phyloP scores from a whole-genome alignment of 2,329 filamentous ascomycete species.

The Dothiorella sarmentorum region DNA sequence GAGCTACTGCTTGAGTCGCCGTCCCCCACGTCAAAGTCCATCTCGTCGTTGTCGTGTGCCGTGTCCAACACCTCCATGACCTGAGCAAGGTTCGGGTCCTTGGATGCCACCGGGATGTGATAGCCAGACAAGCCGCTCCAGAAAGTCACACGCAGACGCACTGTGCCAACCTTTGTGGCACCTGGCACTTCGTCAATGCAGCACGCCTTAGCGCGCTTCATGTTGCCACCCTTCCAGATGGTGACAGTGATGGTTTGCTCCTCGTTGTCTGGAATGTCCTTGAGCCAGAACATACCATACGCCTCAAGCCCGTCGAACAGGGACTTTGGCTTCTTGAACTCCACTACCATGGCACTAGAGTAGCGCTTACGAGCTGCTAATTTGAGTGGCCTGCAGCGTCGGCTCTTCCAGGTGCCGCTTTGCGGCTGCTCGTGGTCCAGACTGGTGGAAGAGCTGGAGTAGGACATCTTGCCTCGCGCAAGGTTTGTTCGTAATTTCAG shows the following conservation, averaged over 20 bases:
- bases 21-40: constrained; percentile 30
- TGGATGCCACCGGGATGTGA: constrained; percentile 55
- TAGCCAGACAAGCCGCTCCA: constrained; percentile 60
- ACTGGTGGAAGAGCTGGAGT: constrained; percentile 26
- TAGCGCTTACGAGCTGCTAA: constrained; percentile 62
- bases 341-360: constrained; percentile 52
- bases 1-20: constrained; percentile 6
- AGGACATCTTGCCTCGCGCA: constrained; percentile 58
- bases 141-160: constrained; percentile 57
- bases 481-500: constrained; percentile 60
- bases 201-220: constrained; percentile 51
- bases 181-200: constrained; percentile 41
- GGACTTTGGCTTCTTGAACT: constrained; percentile 57
- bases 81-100: constrained; percentile 53
- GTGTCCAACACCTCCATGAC: constrained; percentile 64
- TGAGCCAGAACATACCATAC: constrained; percentile 61
- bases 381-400: constrained; percentile 44
- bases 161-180: constrained; percentile 51
- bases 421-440: constrained; percentile 25
- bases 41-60: constrained; percentile 55
- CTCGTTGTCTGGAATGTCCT: constrained; percentile 66
- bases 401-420: constrained; percentile 52
- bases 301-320: constrained; percentile 56
- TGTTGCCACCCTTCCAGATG: constrained; percentile 62
- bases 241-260: constrained; percentile 56